Percentiles rank a stretch among this genome's conserved stretches.
These are phyloP conservation scores for Antarctomyces pellizariae DNA, from an alignment of 495 filamentous ascomycete genomes.

Conservation along the genomic window DNA sequence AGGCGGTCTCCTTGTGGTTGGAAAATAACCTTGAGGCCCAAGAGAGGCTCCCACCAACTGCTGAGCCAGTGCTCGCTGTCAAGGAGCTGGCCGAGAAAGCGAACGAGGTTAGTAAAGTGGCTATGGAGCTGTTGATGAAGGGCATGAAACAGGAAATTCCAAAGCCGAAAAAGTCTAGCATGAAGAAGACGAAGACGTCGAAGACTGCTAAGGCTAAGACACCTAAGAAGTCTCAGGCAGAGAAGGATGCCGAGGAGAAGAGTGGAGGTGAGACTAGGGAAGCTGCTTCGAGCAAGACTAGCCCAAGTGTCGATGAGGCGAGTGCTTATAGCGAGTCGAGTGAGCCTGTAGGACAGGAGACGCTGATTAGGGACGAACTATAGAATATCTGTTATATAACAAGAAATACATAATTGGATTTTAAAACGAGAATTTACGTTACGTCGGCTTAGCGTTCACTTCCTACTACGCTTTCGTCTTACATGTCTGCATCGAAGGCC, in stretches of 20 bases:
- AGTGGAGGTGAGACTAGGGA: too few species aligned
- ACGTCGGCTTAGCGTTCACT: too few species aligned
- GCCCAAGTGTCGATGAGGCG: too few species aligned
- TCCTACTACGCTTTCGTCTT: too few species aligned
- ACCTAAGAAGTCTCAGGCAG: constrained; percentile 18
- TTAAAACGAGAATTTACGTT: too few species aligned
- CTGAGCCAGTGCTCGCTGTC: constrained; percentile 44
- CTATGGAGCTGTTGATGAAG: constrained; percentile 48
- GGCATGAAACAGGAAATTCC: constrained; percentile 35
- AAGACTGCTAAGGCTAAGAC: constrained; percentile 23
- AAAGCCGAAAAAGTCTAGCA: constrained; percentile 25
- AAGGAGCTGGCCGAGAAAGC: constrained; percentile 39
- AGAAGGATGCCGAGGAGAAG: constrained; percentile 15
- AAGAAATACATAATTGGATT: too few species aligned
- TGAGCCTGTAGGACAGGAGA: too few species aligned
- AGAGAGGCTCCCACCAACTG: constrained; percentile 37
- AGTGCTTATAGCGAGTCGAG: too few species aligned
- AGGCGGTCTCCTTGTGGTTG: constrained; percentile 35
- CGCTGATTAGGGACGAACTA: too few species aligned
- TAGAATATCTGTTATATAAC: too few species aligned
- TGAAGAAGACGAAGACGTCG: constrained; percentile 18
- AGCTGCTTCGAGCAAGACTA: too few species aligned
- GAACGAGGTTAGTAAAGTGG: constrained; percentile 36
- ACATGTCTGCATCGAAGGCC: too few species aligned
- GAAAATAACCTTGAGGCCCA: constrained; percentile 39